phyloP scores from a whole-genome alignment of 2,329 filamentous ascomycete species.

The Biscogniauxia mediterranea region DNA sequence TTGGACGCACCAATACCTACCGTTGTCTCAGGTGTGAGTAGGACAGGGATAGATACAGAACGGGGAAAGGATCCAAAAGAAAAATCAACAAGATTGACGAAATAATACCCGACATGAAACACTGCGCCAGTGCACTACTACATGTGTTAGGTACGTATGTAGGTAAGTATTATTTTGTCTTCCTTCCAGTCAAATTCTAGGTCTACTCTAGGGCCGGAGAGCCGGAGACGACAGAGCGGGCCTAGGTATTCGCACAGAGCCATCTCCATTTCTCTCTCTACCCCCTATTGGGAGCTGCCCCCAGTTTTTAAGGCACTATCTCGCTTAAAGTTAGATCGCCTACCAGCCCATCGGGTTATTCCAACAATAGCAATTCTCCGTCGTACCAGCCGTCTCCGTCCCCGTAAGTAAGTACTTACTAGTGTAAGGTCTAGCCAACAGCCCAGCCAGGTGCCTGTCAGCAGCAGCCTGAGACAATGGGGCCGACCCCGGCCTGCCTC shows the following conservation, averaged over 20 bases:
- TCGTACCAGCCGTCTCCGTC: not conserved
- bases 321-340: slow-evolving; percentile 5
- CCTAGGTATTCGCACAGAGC: too few relatives aligned
- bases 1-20: not conserved
- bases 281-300: too few relatives aligned
- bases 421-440: too few relatives aligned
- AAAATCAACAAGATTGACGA: not conserved
- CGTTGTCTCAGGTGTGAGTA: not conserved
- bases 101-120: not conserved
- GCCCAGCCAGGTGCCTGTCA: too few relatives aligned
- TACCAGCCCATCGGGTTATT: not conserved
- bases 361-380: not conserved
- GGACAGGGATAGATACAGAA: not conserved
- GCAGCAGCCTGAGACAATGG: not conserved
- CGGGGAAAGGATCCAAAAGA: not conserved
- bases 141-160: not conserved
- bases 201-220: not conserved
- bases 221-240: not conserved
- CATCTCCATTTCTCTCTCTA: too few relatives aligned
- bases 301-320: too few relatives aligned
- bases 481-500: too few relatives aligned
- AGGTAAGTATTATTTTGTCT: not conserved
- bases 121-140: not conserved
- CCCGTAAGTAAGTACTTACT: too few relatives aligned
- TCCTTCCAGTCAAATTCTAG: not conserved